phyloP scores from a whole-genome alignment of 768 basidiomycete genomes.

The Ramaria sp. region DNA sequence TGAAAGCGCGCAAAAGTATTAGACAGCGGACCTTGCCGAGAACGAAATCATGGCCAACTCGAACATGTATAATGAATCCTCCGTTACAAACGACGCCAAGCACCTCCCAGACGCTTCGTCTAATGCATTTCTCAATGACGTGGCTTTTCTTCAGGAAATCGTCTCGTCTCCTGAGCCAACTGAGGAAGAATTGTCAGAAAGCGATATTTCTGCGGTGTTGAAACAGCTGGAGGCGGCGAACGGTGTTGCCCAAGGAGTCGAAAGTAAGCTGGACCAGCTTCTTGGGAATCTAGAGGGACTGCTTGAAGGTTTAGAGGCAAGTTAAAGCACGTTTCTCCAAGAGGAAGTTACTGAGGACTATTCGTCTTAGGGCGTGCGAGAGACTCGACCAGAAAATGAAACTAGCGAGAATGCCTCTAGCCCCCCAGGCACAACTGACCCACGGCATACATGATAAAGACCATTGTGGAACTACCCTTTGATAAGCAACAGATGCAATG shows the following conservation, averaged over 20 bases:
- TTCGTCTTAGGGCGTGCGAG: not conserved
- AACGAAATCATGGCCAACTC: not conserved
- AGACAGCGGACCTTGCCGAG: not conserved
- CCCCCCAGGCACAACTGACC: too few species aligned
- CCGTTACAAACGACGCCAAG: not conserved
- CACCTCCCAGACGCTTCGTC: not conserved
- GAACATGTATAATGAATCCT: not conserved
- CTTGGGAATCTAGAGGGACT: conserved; percentile 29
- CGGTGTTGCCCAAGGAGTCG: conserved; percentile 49
- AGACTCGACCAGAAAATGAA: too few species aligned
- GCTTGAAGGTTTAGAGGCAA: not conserved
- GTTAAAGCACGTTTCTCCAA: not conserved
- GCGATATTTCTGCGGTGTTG: conserved; percentile 41
- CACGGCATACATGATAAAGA: too few species aligned
- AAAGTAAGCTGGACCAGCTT: conserved; percentile 50
- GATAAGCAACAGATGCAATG: too few species aligned
- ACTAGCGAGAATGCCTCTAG: too few species aligned
- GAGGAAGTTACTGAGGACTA: not conserved
- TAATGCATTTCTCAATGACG: not conserved
- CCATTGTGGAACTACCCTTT: too few species aligned
- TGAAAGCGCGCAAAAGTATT: not conserved
- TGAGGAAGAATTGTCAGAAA: conserved; percentile 24
- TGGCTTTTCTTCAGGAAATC: not conserved
- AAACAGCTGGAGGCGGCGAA: conserved; percentile 46
- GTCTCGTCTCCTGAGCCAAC: not conserved